phyloP scores from a whole-genome alignment of 2,329 filamentous ascomycete species.

The Lachnellula hyalina region DNA sequence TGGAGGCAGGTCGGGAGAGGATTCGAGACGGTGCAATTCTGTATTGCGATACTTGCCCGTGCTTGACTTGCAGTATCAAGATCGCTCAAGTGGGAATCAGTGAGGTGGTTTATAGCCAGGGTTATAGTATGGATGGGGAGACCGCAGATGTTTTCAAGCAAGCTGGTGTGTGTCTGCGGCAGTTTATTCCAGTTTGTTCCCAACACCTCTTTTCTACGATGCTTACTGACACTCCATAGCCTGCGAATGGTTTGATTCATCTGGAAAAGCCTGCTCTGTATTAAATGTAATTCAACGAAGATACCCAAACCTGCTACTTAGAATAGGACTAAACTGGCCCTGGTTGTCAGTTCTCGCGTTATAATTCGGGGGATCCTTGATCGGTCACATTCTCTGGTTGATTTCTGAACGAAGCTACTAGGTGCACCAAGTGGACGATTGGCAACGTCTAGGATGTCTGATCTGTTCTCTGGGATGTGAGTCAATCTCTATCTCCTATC shows the following conservation, averaged over 20 bases:
- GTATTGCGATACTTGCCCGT: slow-evolving; percentile 96
- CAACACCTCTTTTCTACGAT: neutral
- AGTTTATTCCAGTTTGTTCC: slow-evolving; percentile 74
- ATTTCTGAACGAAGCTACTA: too few species aligned
- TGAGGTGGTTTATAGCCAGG: slow-evolving; percentile 91
- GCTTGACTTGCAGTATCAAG: slow-evolving; percentile 96
- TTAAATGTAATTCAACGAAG: slow-evolving; percentile 2
- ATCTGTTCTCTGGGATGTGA: too few species aligned
- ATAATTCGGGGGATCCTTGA: too few species aligned
- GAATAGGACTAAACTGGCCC: too few species aligned
- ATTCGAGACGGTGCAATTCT: slow-evolving; percentile 77
- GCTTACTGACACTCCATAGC: slow-evolving; percentile 37
- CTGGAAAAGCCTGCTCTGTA: slow-evolving; percentile 41
- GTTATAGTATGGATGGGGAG: slow-evolving; percentile 89
- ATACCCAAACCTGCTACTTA: neutral
- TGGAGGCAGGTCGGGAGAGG: slow-evolving; percentile 89
- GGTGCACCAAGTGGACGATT: too few species aligned
- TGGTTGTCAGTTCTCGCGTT: too few species aligned
- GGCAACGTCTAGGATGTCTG: too few species aligned
- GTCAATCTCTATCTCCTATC: too few species aligned
- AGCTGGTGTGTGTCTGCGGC: slow-evolving; percentile 77
- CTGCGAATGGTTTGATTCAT: slow-evolving; percentile 59
- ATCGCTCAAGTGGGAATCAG: slow-evolving; percentile 94
- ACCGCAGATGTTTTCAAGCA: slow-evolving; percentile 77
- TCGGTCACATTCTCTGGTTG: too few species aligned